Conservation (phyloP, 2,329 filamentous ascomycete genomes). For the Ophiocordyceps polyrhachis-furcata region DNA sequence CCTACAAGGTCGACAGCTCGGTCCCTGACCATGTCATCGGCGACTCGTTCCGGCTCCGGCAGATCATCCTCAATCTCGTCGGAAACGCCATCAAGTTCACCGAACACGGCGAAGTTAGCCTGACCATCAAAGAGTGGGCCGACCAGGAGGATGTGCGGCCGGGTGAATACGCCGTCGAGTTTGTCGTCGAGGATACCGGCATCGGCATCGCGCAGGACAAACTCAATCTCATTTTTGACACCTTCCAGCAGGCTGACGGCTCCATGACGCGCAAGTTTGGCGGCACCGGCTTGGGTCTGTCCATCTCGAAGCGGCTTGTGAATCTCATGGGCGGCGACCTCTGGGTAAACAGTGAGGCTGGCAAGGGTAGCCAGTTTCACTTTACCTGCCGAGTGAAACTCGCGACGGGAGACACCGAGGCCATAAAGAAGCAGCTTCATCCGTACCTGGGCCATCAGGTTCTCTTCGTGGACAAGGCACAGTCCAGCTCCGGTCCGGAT, state of each 20-base stretch:
- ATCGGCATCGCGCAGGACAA: slow-evolving; percentile 95
- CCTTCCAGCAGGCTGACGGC: slow-evolving; percentile 94
- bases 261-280: slow-evolving; percentile 94
- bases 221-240: slow-evolving; percentile 93
- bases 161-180: slow-evolving; percentile 84
- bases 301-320: slow-evolving; percentile 86
- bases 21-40: slow-evolving; percentile 92
- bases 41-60: slow-evolving; percentile 86
- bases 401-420: slow-evolving; percentile 57
- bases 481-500: slow-evolving; percentile 57
- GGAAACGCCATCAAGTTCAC: slow-evolving; percentile 99
- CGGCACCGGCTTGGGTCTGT: slow-evolving; percentile 81
- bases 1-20: slow-evolving; percentile 81
- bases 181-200: slow-evolving; percentile 87
- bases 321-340: slow-evolving; percentile 93
- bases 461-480: slow-evolving; percentile 82
- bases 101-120: slow-evolving; percentile 85
- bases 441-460: slow-evolving; percentile 90
- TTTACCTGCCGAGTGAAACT: slow-evolving; percentile 87
- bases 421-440: slow-evolving; percentile 65
- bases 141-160: slow-evolving; percentile 42
- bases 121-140: slow-evolving; percentile 61
- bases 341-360: slow-evolving; percentile 87
- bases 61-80: slow-evolving; percentile 93
- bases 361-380: slow-evolving; percentile 84